These are phyloP conservation scores for Rhizopogon vulgaris DNA, from an alignment of 768 basidiomycete genomes.

Conservation along the genomic window DNA sequence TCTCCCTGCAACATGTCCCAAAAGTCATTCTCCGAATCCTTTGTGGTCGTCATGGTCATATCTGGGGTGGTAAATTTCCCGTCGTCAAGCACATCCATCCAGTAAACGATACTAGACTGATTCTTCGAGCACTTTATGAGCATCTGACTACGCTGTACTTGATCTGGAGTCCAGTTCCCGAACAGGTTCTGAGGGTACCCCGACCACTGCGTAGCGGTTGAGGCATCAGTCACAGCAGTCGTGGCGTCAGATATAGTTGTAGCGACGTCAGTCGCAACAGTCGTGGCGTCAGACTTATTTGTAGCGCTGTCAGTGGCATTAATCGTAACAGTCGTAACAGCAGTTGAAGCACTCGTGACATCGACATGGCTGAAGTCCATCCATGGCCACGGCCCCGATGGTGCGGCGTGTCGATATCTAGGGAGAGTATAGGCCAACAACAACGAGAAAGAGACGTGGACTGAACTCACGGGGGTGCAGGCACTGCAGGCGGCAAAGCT, in stretches of 20 bases:
- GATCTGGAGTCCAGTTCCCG: conserved; percentile 26
- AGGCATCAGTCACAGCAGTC: too few relatives aligned
- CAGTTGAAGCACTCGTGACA: neutral
- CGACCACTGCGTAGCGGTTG: too few relatives aligned
- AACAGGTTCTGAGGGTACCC: conserved; percentile 21
- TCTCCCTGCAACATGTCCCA: conserved; percentile 26
- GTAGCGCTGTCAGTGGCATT: conserved; percentile 18
- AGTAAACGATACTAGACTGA: conserved; percentile 15
- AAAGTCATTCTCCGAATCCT: conserved; percentile 20
- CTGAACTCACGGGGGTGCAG: neutral
- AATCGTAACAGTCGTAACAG: neutral
- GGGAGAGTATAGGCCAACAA: neutral
- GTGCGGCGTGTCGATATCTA: conserved; percentile 16
- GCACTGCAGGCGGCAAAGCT: neutral
- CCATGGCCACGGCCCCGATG: conserved; percentile 32
- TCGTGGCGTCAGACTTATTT: conserved; percentile 3
- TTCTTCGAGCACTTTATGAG: conserved; percentile 12
- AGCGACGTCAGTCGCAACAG: too few relatives aligned
- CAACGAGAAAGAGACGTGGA: too few relatives aligned
- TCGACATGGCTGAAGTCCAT: conserved; percentile 8
- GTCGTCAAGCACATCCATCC: conserved; percentile 16
- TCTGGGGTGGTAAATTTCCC: conserved; percentile 8
- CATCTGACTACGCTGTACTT: conserved; percentile 26
- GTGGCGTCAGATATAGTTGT: too few relatives aligned
- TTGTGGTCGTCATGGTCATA: neutral